Evolutionary conservation across 202 grass and related monocot genomes (phyloP).

Genomic region (Panicum hallii): DNA sequence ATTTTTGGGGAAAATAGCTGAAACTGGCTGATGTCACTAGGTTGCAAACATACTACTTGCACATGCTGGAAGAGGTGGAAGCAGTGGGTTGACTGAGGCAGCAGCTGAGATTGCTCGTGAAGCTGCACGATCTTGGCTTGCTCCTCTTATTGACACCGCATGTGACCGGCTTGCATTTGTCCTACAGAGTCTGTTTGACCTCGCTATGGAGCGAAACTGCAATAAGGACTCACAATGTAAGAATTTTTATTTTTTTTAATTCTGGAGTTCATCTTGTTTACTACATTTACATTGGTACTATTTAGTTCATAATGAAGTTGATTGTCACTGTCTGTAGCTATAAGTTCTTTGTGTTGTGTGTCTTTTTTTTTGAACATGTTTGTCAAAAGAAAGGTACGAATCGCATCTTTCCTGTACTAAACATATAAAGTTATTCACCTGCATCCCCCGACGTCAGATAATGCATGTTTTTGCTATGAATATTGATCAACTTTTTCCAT

Average conservation of each 20-base stretch:
- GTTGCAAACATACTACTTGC: conserved; percentile 99
- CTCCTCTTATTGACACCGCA: conserved; percentile 88
- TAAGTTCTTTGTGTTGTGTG: not conserved
- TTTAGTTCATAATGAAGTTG: conserved; percentile 26
- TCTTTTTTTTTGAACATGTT: conserved; percentile 20
- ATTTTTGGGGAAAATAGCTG: conserved; percentile 23
- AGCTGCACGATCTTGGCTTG: conserved; percentile 85
- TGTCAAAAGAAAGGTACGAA: not conserved
- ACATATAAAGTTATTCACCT: conserved; percentile 9
- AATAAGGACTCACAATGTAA: conserved; percentile 69
- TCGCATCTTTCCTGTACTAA: conserved; percentile 6
- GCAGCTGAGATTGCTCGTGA: conserved; percentile 92
- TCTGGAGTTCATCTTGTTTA: conserved; percentile 17
- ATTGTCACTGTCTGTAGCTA: not conserved
- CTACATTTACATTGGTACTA: not conserved
- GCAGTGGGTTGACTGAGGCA: conserved; percentile 82
- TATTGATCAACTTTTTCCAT: conserved; percentile 22
- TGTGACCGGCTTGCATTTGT: conserved; percentile 98
- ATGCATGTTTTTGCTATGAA: not conserved
- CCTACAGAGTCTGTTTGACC: conserved; percentile 86
- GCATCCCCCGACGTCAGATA: not conserved
- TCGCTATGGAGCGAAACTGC: conserved; percentile 80
- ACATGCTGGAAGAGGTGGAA: conserved; percentile 86
- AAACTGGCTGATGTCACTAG: conserved; percentile 49
- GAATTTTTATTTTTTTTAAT: not conserved